phyloP scores from a whole-genome alignment of 2,329 filamentous ascomycete genomes.

The Claviceps arundinis region DNA sequence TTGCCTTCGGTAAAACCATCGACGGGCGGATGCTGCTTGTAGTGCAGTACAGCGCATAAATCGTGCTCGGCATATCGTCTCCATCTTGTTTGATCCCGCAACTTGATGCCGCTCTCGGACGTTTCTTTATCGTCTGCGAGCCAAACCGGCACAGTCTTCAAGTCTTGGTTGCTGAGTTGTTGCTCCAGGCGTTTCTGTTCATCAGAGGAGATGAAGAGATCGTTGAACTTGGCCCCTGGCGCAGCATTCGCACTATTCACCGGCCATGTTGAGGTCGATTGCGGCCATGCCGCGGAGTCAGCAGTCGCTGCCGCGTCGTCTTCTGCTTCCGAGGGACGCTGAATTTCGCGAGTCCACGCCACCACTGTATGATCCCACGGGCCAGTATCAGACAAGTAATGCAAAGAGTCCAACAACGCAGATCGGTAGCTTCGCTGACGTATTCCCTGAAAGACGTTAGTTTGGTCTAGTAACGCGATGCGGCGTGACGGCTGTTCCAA shows the following conservation, averaged over 20 bases:
- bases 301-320: background rate
- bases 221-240: conserved; percentile 1
- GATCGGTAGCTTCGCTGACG: conserved; percentile 61
- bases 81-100: conserved; percentile 78
- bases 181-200: conserved; percentile 62
- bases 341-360: conserved; percentile 86
- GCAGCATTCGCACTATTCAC: background rate
- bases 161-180: conserved; percentile 57
- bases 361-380: conserved; percentile 86
- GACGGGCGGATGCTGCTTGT: conserved; percentile 81
- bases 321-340: conserved; percentile 12
- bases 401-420: conserved; percentile 79
- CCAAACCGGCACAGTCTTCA: conserved; percentile 79
- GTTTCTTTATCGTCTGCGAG: conserved; percentile 64
- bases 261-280: conserved; percentile 1
- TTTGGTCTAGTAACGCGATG: background rate
- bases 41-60: conserved; percentile 85
- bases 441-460: conserved; percentile 1
- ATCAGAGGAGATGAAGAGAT: conserved; percentile 34
- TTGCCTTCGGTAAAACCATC: conserved; percentile 67
- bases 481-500: background rate
- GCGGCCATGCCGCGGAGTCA: background rate
- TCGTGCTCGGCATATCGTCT: conserved; percentile 80
- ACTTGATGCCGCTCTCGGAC: conserved; percentile 29
- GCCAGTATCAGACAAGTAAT: conserved; percentile 67